Evolutionary conservation across 768 basidiomycete genomes (phyloP).

Genomic region (Suillus variegatus): DNA sequence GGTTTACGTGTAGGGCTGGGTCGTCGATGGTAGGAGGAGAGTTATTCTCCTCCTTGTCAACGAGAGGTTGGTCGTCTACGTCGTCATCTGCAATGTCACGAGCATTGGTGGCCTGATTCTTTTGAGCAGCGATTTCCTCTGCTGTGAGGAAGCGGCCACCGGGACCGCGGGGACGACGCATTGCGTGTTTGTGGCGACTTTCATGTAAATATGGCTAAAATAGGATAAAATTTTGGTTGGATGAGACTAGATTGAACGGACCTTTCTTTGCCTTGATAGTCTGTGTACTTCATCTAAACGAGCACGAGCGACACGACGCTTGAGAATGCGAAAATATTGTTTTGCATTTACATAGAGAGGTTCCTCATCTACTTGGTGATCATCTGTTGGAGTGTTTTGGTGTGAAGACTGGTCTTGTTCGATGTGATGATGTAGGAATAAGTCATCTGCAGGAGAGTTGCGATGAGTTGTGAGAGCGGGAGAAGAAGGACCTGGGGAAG

Average conservation of each 20-base stretch:
- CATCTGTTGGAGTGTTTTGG: slow-evolving; percentile 26
- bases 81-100: slow-evolving; percentile 49
- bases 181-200: slow-evolving; percentile 96
- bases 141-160: slow-evolving; percentile 98
- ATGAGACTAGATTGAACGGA: slow-evolving; percentile 26
- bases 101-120: slow-evolving; percentile 43
- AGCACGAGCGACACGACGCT: slow-evolving; percentile 87
- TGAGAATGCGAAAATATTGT: slow-evolving; percentile 98
- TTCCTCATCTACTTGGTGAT: slow-evolving; percentile 78
- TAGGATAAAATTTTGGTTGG: slow-evolving; percentile 6
- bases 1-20: slow-evolving; percentile 24
- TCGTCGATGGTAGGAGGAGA: slow-evolving; percentile 19
- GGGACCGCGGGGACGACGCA: slow-evolving; percentile 94
- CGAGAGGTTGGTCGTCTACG: slow-evolving; percentile 13
- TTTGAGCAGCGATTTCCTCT: slow-evolving; percentile 89
- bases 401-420: slow-evolving; percentile 15
- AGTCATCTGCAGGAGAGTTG: slow-evolving; percentile 29
- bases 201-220: slow-evolving; percentile 95
- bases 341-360: slow-evolving; percentile 99
- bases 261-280: slow-evolving; percentile 92
- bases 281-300: slow-evolving; percentile 93
- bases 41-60: slow-evolving; percentile 22
- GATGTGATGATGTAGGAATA: slow-evolving; percentile 33
- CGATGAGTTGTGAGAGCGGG: slow-evolving; percentile 27
- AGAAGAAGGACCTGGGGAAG: slow-evolving; percentile 33